Base-by-base conservation (phyloP, 2,329 filamentous ascomycete species). In the Ophiostoma ips region DNA sequence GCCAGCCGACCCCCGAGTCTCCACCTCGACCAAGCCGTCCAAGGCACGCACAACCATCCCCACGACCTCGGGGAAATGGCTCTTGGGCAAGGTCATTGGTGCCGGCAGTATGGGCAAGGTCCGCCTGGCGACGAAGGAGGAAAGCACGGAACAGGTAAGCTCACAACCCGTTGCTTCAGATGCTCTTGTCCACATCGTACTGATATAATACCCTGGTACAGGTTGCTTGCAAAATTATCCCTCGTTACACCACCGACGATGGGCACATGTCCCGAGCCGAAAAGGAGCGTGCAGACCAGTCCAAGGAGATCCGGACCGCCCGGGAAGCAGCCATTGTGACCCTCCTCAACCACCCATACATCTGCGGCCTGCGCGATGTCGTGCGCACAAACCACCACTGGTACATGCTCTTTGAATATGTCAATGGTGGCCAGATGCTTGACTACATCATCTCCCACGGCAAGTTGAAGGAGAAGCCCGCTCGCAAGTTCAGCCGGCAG, bases 361-460 rank as follows among this genome's bases (percentile, higher is more conserved):
- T 98, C 52, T 96, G 92, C 64, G 88, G 86, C 52, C 85, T 98
- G 76, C 81, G 88, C 57, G 92, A 98, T 68, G 88, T 95, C 24
- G 84, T 96, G 51, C 83, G 89, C 52, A 96, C 92, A 47, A 90
- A 92, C 61, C 92, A 95, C 64, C 92, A 98, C 67, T 98, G 92
- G 92, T 98, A 98, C 68, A 98, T 98, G 92, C 80, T 98, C 48
- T 98, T 95, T 62, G 92, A 98, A 69, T 95, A 92, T 65, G 92
- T 98, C 66, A 95, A 98, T 62, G 92, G 92, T 45, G 92, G 92
- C 16, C 92, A 98, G 68, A 96, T 98, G 92, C 80, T 98, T 54
- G 92, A 98, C 70, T 98, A 96, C 68, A 98, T 98, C 65, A 98
- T 98, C 63, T 95, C 89, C 3, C 92, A 98, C 62, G 92, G 90